These are phyloP conservation scores for Xylaria arbuscula DNA, from an alignment of 2,329 filamentous ascomycete genomes.

Conservation along the genomic window DNA sequence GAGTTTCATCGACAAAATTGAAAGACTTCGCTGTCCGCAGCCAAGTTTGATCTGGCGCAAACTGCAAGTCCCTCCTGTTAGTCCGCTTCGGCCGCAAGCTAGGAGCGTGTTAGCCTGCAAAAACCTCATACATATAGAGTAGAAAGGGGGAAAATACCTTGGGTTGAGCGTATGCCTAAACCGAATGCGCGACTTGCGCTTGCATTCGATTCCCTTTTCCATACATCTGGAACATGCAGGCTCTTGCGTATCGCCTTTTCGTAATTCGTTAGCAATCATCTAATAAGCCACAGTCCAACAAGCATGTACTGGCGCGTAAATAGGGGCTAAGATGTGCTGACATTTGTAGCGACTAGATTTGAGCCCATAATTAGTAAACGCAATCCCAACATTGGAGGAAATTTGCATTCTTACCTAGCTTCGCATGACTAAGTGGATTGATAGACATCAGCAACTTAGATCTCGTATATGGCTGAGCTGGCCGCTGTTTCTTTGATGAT, in stretches of 20 bases:
- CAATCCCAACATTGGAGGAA: not conserved
- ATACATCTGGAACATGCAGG: conserved; percentile 11
- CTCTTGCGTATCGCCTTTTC: conserved; percentile 20
- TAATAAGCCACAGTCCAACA: not conserved
- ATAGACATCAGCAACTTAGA: too few species aligned
- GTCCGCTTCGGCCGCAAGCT: conserved; percentile 11
- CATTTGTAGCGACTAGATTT: conserved; percentile 18
- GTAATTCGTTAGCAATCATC: conserved; percentile 1
- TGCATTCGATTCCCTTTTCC: conserved; percentile 19
- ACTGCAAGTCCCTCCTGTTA: conserved; percentile 13
- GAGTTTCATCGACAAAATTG: conserved; percentile 20
- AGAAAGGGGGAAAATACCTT: conserved; percentile 2
- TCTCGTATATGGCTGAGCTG: not conserved
- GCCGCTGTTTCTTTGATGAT: not conserved
- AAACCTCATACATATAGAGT: not conserved
- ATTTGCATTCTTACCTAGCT: conserved; percentile 12
- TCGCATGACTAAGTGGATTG: conserved; percentile 9
- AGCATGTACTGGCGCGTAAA: not conserved
- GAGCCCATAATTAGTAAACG: conserved; percentile 1
- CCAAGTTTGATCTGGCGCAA: conserved; percentile 18
- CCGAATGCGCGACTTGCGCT: conserved; percentile 16
- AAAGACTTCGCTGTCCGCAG: conserved; percentile 18
- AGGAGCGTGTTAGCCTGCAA: conserved; percentile 3
- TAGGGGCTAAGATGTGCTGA: conserved; percentile 1
- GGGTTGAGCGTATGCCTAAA: conserved; percentile 24